Evolutionary conservation across 1,284 basidiomycete genomes (phyloP), one percentile per base, ranked within the genome.

Genomic region (Agroathelia rolfsii): DNA sequence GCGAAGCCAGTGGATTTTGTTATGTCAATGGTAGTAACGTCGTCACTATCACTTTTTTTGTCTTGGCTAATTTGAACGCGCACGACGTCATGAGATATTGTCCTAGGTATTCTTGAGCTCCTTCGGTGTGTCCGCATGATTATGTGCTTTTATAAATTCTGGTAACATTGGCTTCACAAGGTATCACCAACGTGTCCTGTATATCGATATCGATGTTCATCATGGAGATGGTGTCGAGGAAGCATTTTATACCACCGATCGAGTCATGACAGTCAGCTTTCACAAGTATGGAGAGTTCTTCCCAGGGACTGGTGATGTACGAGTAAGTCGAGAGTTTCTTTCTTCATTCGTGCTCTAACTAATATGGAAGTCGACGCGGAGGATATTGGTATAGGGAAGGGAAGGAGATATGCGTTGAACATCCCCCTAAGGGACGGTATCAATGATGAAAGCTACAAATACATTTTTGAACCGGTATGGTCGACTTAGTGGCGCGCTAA

Each of bases 201-300:
- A 99, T 59, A 92, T 99, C 48, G 95, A 99, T 52, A 95, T 98
- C 41, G 95, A 99, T 51, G 89, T 96, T 0, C 95, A 99, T 55
- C 95, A 99, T 46, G 95, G 95, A 11, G 95, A 99, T 56, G 95
- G 95, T 26, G 95, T 99, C 6, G 95, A 99, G 55, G 95, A 98
- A 58, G 95, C 95, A 0, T 99, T 99, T 56, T 98, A 97, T 56
- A 95, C 93, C 1, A 98, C 95, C 10, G 94, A 99, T 52, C 70
- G 95, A 28, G 95, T 99, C 31, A 98, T 99, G 95, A 97, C 94
- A 0, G 82, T 82, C 52, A 92, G 86, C 46, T 96, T 98, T 60
- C 95, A 99, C 60, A 98, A 98, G 59, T 99, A 96, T 48, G 95
- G 95, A 29, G 95, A 99, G 56, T 99, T 89, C 58, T 99, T 99